A percentile compares a stretch with the other conserved stretches of the same genome.
These are phyloP conservation scores for Vigna trinervia DNA, from an alignment of 306 rosid genomes.

Conservation along the genomic window DNA sequence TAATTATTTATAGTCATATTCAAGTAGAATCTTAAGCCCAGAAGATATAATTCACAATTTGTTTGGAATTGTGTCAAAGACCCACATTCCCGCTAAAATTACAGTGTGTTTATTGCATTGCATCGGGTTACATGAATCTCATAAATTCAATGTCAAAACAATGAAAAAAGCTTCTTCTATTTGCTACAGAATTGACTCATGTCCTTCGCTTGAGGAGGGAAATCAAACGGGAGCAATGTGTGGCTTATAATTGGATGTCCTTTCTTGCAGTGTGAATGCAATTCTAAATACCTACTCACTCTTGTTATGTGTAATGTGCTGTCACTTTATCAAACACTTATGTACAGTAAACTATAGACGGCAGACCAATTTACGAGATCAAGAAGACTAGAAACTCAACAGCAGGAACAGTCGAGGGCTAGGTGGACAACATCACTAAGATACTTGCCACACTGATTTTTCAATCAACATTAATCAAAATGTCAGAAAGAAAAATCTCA, in stretches of 20 bases:
- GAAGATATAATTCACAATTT: background rate
- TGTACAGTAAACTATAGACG: slow-evolving; percentile 54
- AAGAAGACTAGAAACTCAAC: slow-evolving; percentile 54
- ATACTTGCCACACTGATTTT: slow-evolving; percentile 59
- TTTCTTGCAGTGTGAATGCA: background rate
- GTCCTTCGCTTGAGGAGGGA: background rate
- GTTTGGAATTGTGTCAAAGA: slow-evolving; percentile 1
- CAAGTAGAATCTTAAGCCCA: slow-evolving; percentile 7
- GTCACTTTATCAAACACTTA: slow-evolving; percentile 13
- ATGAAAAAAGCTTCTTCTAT: background rate
- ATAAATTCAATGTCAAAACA: background rate
- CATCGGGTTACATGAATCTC: background rate
- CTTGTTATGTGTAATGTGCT: background rate
- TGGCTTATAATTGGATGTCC: background rate
- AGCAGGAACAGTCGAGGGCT: slow-evolving; percentile 71
- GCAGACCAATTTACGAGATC: slow-evolving; percentile 57
- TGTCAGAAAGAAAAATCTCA: too few relatives aligned
- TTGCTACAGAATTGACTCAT: background rate
- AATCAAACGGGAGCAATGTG: background rate
- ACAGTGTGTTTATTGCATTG: background rate
- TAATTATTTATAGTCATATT: slow-evolving; percentile 2
- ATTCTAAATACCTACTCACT: background rate
- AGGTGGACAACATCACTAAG: slow-evolving; percentile 69
- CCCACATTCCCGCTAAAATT: background rate
- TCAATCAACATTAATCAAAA: too few relatives aligned